phyloP scores from a whole-genome alignment of 805 yeast species.

The Candida namnaoensis region DNA sequence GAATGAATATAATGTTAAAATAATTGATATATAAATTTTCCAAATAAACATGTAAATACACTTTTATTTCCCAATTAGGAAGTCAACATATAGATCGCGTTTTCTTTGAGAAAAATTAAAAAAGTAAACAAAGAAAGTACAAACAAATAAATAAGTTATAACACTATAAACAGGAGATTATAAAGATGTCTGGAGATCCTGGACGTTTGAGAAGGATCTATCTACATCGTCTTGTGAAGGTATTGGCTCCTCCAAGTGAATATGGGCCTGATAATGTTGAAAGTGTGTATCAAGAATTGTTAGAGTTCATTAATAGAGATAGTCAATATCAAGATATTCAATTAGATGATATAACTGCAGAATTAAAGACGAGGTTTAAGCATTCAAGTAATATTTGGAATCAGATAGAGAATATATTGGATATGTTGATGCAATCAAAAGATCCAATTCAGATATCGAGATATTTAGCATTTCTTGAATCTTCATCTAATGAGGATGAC shows the following conservation, averaged over 20 bases:
- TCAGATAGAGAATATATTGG: conserved; percentile 22
- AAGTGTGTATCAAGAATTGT: conserved; percentile 9
- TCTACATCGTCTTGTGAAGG: conserved; percentile 11
- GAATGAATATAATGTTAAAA: too few species aligned
- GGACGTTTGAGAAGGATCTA: conserved; percentile 4
- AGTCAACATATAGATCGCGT: conserved; percentile 1
- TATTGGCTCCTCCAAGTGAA: conserved; percentile 4
- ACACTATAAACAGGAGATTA: too few species aligned
- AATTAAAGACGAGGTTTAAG: not conserved
- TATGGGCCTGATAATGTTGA: conserved; percentile 6
- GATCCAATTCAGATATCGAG: conserved; percentile 24
- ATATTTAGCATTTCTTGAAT: conserved; percentile 25
- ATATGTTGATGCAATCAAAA: conserved; percentile 20
- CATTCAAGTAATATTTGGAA: conserved; percentile 16
- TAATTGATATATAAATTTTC: too few species aligned
- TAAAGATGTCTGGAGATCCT: conserved; percentile 4
- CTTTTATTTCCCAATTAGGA: conserved; percentile 4
- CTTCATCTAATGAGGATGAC: conserved; percentile 3
- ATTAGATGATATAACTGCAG: not conserved
- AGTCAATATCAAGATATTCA: not conserved
- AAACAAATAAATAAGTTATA: too few species aligned
- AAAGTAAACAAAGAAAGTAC: not conserved
- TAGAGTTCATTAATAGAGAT: conserved; percentile 8
- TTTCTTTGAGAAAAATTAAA: not conserved
- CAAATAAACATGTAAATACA: not conserved